A percentile compares a stretch with the other conserved stretches of the same genome.
These are phyloP conservation scores for Yamadazyma buinensis DNA, from an alignment of 1,139 yeast species.

Conservation along the genomic window DNA sequence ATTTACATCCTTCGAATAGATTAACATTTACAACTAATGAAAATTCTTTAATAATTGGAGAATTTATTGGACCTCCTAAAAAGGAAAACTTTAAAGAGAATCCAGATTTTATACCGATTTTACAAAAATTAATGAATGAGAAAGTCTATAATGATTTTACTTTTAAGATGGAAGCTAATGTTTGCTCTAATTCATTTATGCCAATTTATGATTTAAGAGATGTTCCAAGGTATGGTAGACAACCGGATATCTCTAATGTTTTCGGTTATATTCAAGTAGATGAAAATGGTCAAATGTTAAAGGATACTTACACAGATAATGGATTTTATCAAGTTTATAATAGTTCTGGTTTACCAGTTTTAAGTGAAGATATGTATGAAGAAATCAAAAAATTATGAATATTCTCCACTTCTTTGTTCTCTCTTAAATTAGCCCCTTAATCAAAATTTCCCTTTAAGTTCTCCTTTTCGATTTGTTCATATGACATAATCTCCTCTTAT, in stretches of 20 bases:
- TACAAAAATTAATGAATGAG: conserved; percentile 24
- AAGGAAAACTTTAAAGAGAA: conserved; percentile 16
- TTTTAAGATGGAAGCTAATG: conserved; percentile 59
- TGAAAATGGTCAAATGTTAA: conserved; percentile 50
- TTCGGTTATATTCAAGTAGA: conserved; percentile 69
- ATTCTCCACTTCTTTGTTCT: no score
- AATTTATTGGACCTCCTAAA: conserved; percentile 5
- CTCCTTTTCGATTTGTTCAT: no score
- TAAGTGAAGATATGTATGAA: conserved; percentile 54
- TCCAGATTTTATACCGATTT: conserved; percentile 23
- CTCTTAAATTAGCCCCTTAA: no score
- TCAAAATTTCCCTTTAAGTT: no score
- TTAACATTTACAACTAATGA: conserved; percentile 12
- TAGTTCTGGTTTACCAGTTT: conserved; percentile 50
- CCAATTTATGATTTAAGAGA: conserved; percentile 71
- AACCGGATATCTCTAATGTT: conserved; percentile 70
- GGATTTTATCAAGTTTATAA: conserved; percentile 57
- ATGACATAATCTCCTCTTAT: conserved; percentile 4
- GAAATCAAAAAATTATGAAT: conserved; percentile 21
- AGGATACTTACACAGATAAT: conserved; percentile 57
- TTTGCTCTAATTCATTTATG: conserved; percentile 58
- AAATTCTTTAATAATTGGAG: conserved; percentile 10
- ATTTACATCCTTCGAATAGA: conserved; percentile 11
- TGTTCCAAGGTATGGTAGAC: conserved; percentile 63
- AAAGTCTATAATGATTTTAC: conserved; percentile 47